Percentiles rank a stretch among this genome's conserved stretches.
These are phyloP conservation scores for Aspergillus neoniger DNA, from an alignment of 2,329 filamentous ascomycete genomes.

Conservation along the genomic window DNA sequence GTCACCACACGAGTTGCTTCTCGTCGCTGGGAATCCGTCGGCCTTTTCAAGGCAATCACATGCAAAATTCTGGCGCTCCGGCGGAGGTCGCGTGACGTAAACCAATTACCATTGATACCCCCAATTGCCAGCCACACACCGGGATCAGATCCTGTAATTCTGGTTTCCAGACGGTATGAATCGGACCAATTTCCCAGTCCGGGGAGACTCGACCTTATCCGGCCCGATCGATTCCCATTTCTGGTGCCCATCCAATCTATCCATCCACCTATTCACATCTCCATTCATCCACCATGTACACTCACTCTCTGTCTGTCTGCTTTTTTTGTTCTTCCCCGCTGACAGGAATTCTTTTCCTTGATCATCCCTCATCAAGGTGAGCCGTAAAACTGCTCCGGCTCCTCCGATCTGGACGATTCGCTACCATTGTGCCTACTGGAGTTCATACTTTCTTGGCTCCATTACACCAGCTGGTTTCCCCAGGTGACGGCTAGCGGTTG, in stretches of 20 bases:
- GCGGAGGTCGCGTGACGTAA: conserved; percentile 39
- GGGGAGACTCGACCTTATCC: neutral
- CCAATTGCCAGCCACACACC: neutral
- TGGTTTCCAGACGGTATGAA: conserved; percentile 13
- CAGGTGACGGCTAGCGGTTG: conserved; percentile 11
- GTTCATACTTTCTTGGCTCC: neutral
- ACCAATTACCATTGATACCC: conserved; percentile 30
- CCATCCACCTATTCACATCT: neutral
- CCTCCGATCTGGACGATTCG: neutral
- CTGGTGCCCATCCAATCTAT: neutral
- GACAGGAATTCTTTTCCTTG: neutral
- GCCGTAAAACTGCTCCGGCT: neutral
- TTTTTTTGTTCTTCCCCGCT: neutral
- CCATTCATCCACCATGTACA: neutral
- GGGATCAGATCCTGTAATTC: conserved; percentile 9
- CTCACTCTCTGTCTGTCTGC: neutral
- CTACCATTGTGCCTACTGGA: neutral
- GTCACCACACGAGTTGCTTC: neutral
- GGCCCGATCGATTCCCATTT: neutral
- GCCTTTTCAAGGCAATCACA: conserved; percentile 35
- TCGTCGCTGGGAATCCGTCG: conserved; percentile 23
- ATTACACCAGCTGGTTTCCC: neutral
- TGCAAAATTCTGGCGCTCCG: conserved; percentile 30
- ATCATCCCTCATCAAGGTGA: neutral
- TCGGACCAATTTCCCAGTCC: conserved; percentile 23